These are phyloP conservation scores for Alternaria ventricosa DNA, from an alignment of 2,329 filamentous ascomycete species.

Conservation along the genomic window DNA sequence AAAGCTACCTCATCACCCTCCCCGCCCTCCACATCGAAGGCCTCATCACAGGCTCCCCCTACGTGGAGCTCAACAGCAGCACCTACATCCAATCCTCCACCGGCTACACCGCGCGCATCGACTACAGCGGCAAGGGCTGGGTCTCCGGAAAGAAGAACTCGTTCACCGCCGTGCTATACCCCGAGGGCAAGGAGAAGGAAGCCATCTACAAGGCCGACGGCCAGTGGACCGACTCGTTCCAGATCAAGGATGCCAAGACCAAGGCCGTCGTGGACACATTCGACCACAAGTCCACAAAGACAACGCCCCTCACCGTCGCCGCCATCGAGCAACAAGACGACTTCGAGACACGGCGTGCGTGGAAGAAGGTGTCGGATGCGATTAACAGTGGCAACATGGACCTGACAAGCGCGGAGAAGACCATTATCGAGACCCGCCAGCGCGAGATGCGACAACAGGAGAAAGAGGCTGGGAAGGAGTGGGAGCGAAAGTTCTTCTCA, in stretches of 20 bases:
- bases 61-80: slow-evolving; percentile 85
- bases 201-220: slow-evolving; percentile 82
- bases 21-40: slow-evolving; percentile 93
- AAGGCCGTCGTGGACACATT: slow-evolving; percentile 54
- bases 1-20: slow-evolving; percentile 89
- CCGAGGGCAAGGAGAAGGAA: slow-evolving; percentile 71
- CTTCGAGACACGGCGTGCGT: slow-evolving; percentile 86
- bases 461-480: slow-evolving; percentile 73
- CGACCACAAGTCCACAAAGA: slow-evolving; percentile 55
- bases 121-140: slow-evolving; percentile 95
- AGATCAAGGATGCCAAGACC: slow-evolving; percentile 71
- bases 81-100: slow-evolving; percentile 86
- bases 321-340: slow-evolving; percentile 81
- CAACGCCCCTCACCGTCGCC: slow-evolving; percentile 73
- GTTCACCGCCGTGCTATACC: slow-evolving; percentile 78
- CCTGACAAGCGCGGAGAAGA: slow-evolving; percentile 76
- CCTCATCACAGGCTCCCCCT: slow-evolving; percentile 83
- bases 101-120: slow-evolving; percentile 86
- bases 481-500: slow-evolving; percentile 85
- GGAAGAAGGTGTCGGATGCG: slow-evolving; percentile 82
- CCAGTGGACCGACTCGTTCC: slow-evolving; percentile 87
- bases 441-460: slow-evolving; percentile 77
- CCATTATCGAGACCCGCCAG: slow-evolving; percentile 88
- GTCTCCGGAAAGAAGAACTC: slow-evolving; percentile 94
- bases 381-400: slow-evolving; percentile 88